phyloP scores from a whole-genome alignment of 2,329 filamentous ascomycete genomes.

The Fusarium hostae region DNA sequence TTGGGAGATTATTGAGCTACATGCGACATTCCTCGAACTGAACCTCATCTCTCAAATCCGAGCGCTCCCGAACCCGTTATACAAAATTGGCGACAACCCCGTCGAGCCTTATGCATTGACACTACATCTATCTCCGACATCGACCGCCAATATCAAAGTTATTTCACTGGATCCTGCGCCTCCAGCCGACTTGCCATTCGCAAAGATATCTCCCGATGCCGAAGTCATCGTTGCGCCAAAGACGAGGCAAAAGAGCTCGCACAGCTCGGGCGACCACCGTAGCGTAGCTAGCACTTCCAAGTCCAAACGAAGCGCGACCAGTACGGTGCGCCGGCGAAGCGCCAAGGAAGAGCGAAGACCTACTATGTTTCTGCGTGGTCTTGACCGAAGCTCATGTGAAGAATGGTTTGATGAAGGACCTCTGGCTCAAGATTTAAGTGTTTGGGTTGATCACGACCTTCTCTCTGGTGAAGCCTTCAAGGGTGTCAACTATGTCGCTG shows the following conservation, averaged over 20 bases:
- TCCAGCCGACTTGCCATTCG: slow-evolving; percentile 77
- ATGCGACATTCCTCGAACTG: slow-evolving; percentile 93
- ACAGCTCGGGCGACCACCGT: slow-evolving; percentile 76
- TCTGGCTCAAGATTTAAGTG: slow-evolving; percentile 68
- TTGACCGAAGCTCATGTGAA: slow-evolving; percentile 75
- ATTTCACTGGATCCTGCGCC: slow-evolving; percentile 83
- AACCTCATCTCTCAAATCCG: slow-evolving; percentile 94
- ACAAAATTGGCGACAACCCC: slow-evolving; percentile 61
- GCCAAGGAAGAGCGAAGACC: slow-evolving; percentile 73
- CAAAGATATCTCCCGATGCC: slow-evolving; percentile 91
- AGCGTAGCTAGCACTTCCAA: slow-evolving; percentile 84
- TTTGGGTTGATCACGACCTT: slow-evolving; percentile 88
- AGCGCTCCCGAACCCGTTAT: slow-evolving; percentile 87
- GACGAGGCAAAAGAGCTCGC: slow-evolving; percentile 75
- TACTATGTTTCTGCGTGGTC: slow-evolving; percentile 80
- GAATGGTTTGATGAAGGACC: slow-evolving; percentile 83
- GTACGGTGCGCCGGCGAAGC: slow-evolving; percentile 69
- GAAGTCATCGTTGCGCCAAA: slow-evolving; percentile 98
- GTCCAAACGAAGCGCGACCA: slow-evolving; percentile 81
- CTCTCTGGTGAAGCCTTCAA: slow-evolving; percentile 77
- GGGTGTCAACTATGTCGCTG: slow-evolving; percentile 79
- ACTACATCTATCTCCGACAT: slow-evolving; percentile 92
- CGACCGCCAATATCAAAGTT: slow-evolving; percentile 90
- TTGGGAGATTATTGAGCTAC: slow-evolving; percentile 98
- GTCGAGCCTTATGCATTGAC: slow-evolving; percentile 81